Conservation (phyloP, 495 filamentous ascomycete genomes). For the Copromyces sp. region DNA sequence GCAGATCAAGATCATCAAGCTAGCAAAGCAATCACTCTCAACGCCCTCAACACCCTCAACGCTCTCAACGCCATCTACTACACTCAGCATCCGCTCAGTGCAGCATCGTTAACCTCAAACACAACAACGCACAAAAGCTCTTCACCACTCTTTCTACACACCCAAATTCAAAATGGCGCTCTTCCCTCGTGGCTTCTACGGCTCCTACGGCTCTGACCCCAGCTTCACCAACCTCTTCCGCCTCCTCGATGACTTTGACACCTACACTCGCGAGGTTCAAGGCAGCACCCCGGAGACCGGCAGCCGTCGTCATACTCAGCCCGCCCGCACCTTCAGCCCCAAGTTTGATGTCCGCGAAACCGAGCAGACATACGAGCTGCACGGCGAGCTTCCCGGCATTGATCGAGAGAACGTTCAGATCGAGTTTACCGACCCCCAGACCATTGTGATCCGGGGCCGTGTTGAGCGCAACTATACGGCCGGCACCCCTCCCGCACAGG, state of each 20-base stretch:
- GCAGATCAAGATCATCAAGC: slow-evolving; percentile 10
- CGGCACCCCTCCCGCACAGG: slow-evolving; percentile 26
- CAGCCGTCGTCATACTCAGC: slow-evolving; percentile 17
- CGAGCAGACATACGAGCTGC: slow-evolving; percentile 59
- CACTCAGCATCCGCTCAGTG: slow-evolving; percentile 4
- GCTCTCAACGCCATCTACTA: slow-evolving; percentile 7
- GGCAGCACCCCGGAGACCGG: slow-evolving; percentile 10
- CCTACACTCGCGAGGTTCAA: slow-evolving; percentile 31
- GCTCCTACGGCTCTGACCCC: slow-evolving; percentile 31
- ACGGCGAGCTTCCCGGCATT: slow-evolving; percentile 81
- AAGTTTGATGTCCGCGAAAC: slow-evolving; percentile 73
- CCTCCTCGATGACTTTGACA: slow-evolving; percentile 66
- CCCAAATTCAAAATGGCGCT: slow-evolving; percentile 49
- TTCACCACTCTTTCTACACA: not conserved
- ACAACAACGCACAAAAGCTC: not conserved
- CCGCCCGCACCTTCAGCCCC: slow-evolving; percentile 20
- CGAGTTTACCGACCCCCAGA: slow-evolving; percentile 75
- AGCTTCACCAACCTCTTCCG: slow-evolving; percentile 62
- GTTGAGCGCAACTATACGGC: slow-evolving; percentile 47
- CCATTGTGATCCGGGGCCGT: slow-evolving; percentile 61
- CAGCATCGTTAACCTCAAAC: slow-evolving; percentile 3
- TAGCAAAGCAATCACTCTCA: slow-evolving; percentile 4
- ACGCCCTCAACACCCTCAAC: slow-evolving; percentile 10
- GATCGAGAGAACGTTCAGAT: slow-evolving; percentile 68
- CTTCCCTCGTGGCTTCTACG: slow-evolving; percentile 46